A percentile compares a stretch with the other conserved stretches of the same genome.
Evolutionary conservation across 345 rosid genomes (phyloP).

Genomic region (Hypericum perforatum): DNA sequence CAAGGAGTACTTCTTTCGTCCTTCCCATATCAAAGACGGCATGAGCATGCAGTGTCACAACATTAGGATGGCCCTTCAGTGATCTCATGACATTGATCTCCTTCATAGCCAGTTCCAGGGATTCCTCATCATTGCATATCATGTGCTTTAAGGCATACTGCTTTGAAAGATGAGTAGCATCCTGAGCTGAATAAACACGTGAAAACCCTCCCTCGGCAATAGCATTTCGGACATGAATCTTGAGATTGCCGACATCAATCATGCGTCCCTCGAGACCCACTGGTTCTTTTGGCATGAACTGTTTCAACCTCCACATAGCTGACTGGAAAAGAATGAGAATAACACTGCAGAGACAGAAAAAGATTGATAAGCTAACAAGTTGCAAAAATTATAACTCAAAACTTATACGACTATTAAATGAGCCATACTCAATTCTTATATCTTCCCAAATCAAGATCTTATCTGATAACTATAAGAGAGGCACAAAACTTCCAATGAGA

Average conservation of each 20-base stretch:
- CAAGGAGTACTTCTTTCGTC: slow-evolving; percentile 81
- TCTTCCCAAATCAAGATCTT: too few species aligned
- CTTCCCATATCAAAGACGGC: slow-evolving; percentile 79
- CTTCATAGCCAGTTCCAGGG: slow-evolving; percentile 59
- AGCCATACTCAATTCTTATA: too few species aligned
- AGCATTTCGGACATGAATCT: slow-evolving; percentile 57
- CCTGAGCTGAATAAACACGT: slow-evolving; percentile 77
- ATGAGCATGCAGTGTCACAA: slow-evolving; percentile 59
- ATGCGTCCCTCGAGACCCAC: slow-evolving; percentile 84
- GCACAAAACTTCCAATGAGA: too few species aligned
- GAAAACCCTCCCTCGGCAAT: slow-evolving; percentile 99
- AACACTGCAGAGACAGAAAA: slow-evolving; percentile 21
- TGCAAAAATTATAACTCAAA: too few species aligned
- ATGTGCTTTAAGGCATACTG: slow-evolving; percentile 95
- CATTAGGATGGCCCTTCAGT: slow-evolving; percentile 82
- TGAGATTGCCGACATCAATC: slow-evolving; percentile 69
- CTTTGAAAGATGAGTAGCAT: slow-evolving; percentile 51
- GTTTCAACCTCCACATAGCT: slow-evolving; percentile 93
- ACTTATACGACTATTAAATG: too few species aligned
- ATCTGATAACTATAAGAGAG: too few species aligned
- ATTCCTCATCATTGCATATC: slow-evolving; percentile 83
- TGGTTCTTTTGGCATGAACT: slow-evolving; percentile 72
- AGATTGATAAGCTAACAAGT: too few species aligned
- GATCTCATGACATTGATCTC: slow-evolving; percentile 82
- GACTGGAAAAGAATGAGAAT: slow-evolving; percentile 11